Conservation (phyloP, 169 alveolate genomes). For the Besnoitia besnoiti region DNA sequence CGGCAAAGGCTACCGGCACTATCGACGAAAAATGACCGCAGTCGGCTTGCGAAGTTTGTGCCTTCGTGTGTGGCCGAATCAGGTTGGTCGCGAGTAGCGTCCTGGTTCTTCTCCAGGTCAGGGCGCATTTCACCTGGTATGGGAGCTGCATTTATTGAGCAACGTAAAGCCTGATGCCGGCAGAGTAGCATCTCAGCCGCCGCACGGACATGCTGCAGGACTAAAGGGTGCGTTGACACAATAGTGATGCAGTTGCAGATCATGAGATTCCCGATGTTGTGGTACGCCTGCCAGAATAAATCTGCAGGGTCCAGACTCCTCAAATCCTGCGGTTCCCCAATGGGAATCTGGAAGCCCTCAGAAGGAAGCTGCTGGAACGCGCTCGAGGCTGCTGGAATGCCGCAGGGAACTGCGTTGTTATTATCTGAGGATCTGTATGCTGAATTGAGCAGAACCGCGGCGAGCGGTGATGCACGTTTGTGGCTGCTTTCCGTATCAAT, state of each 20-base stretch:
- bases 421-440: too few relatives aligned
- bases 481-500: too few relatives aligned
- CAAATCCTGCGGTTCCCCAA: background rate
- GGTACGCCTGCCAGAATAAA: constrained; percentile 59
- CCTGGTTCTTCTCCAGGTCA: background rate
- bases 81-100: background rate
- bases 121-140: constrained; percentile 34
- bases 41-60: background rate
- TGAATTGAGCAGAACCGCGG: too few relatives aligned
- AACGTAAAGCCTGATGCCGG: constrained; percentile 72
- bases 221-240: constrained; percentile 71
- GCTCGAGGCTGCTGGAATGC: too few relatives aligned
- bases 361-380: background rate
- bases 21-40: constrained; percentile 12
- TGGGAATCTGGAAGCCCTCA: background rate
- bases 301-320: constrained; percentile 54
- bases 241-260: constrained; percentile 73
- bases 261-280: constrained; percentile 68
- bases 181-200: constrained; percentile 71
- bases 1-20: constrained; percentile 41
- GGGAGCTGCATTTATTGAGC: constrained; percentile 27
- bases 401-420: too few relatives aligned
- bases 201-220: constrained; percentile 65
- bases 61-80: background rate
- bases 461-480: too few relatives aligned